Percentiles rank a stretch among this genome's conserved stretches.
phyloP scores from a whole-genome alignment of 108 stramenopile genomes.

The Nannochloropsis salina region DNA sequence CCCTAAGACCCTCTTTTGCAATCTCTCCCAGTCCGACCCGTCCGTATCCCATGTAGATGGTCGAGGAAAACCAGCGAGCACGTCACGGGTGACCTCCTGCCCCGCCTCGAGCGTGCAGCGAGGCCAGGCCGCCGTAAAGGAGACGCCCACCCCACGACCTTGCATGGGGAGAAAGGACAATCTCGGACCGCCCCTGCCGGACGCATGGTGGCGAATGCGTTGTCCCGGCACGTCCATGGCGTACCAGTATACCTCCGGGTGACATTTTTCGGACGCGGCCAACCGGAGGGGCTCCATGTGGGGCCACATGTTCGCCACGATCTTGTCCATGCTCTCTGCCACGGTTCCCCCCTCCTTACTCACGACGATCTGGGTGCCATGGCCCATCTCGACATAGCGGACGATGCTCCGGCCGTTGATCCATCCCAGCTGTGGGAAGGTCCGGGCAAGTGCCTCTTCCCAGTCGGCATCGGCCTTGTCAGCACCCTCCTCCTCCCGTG shows the following conservation, averaged over 20 bases:
- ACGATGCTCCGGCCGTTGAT: slow-evolving; percentile 14
- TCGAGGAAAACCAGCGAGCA: background rate
- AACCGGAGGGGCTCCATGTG: background rate
- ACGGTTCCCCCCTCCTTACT: background rate
- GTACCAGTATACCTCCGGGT: background rate
- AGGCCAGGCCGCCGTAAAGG: background rate
- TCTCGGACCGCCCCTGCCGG: background rate
- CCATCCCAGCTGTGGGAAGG: background rate
- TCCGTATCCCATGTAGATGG: background rate
- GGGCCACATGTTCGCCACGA: background rate
- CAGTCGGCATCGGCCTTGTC: background rate
- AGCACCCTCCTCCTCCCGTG: too few relatives aligned
- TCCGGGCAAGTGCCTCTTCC: background rate
- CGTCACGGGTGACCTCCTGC: background rate
- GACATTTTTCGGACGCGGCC: background rate
- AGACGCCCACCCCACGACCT: background rate
- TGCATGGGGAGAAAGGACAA: background rate
- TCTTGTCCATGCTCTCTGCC: background rate
- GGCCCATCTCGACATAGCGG: background rate
- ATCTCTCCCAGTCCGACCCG: background rate
- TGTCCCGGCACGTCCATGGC: background rate
- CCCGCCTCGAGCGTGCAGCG: background rate
- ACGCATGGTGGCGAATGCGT: background rate
- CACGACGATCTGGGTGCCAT: background rate
- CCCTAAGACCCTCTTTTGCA: background rate